Evolutionary conservation across 2,329 filamentous ascomycete species (phyloP).

Genomic region (Cyphellophora europaea): DNA sequence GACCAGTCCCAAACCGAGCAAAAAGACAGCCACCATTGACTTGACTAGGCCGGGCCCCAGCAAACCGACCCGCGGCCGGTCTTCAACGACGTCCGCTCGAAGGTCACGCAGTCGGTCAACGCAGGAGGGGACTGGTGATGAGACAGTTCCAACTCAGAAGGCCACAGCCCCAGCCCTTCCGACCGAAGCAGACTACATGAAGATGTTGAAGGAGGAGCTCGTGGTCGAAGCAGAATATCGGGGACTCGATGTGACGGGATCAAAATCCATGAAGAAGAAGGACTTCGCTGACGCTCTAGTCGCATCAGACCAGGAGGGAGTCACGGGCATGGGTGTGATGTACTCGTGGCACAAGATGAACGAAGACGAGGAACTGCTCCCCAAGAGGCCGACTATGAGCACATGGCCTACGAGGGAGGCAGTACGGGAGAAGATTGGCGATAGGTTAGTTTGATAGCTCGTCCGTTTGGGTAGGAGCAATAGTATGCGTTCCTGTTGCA

Average conservation of each 20-base stretch:
- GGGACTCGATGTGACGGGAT: not conserved
- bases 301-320: slow-evolving; percentile 5
- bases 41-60: too few species aligned
- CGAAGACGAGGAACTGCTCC: slow-evolving; percentile 3
- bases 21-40: too few species aligned
- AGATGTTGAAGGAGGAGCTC: slow-evolving; percentile 11
- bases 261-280: slow-evolving; percentile 1
- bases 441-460: too few species aligned
- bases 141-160: too few species aligned
- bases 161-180: too few species aligned
- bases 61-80: too few species aligned
- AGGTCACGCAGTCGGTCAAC: too few species aligned
- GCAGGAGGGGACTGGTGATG: too few species aligned
- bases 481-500: too few species aligned
- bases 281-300: slow-evolving; percentile 6
- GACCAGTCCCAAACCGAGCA: too few species aligned
- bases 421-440: not conserved
- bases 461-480: too few species aligned
- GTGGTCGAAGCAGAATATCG: slow-evolving; percentile 6
- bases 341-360: not conserved
- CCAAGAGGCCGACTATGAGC: not conserved
- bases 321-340: slow-evolving; percentile 5
- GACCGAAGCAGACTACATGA: slow-evolving; percentile 4
- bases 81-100: too few species aligned
- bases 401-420: not conserved